Base-by-base conservation (phyloP, 768 basidiomycete species). In the Sarcodon sp. region DNA sequence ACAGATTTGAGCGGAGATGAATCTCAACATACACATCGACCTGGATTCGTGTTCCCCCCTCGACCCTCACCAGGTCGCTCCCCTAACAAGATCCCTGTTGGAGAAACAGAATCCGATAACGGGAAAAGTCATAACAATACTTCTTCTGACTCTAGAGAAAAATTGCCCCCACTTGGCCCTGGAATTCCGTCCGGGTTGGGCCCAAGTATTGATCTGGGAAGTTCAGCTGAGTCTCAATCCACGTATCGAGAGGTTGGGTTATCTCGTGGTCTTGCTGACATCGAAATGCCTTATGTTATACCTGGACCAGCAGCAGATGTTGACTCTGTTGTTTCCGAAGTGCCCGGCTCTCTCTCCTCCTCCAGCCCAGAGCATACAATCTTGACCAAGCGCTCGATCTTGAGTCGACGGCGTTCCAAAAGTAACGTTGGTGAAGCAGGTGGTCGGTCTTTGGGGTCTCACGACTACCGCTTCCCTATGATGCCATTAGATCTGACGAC, bases 1-100 rank as follows among this genome's bases (percentile, higher is more conserved):
- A 46, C 55, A 2, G 70, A 70, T 33, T 60, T 57, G 32, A 55
- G 53, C 43, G 59, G 54, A n/a, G 71, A 75, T 21, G 71, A 71
- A 38, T 57, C 61, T 4, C 58, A 63, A 16, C 66, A 70, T 31
- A 65, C 72, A 6, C 74, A 69, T 53, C 73, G 71, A 44, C 64
- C 67, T 15, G 66, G 69, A 38, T 80, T 80, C 46, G 72, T 70
- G 0, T 79, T 80, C 48, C 78, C 79, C 33, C 63, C 68, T 1
- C 62, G 68, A 33, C 52, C 59, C 13, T 16, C 15, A 41, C 39
- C 15, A 13, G 27, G 6, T 27, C 21, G 21, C 21, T 27, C 21
- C 4, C 3, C 21, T 4, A 27, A 27, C 21, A 27, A 27, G 21
- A 27, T 27, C 21, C 21, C 21, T 4, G 21, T 27, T 27, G 21